phyloP scores from a whole-genome alignment of 805 yeast genomes.

The Zygosaccharomyces bisporus region DNA sequence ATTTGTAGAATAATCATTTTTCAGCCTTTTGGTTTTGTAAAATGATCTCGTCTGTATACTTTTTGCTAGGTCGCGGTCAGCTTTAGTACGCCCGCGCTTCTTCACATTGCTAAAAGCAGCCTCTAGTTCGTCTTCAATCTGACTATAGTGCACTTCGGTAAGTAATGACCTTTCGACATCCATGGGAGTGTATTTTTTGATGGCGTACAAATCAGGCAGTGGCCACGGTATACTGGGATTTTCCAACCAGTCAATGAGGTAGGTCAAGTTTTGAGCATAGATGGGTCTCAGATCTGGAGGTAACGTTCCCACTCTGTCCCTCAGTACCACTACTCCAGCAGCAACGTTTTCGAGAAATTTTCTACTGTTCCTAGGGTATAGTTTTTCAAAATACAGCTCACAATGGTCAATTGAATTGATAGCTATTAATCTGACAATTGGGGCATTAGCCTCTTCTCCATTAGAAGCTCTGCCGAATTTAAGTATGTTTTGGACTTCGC shows the following conservation, averaged over 20 bases:
- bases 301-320: conserved; percentile 77
- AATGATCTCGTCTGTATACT: conserved; percentile 30
- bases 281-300: conserved; percentile 79
- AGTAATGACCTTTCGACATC: conserved; percentile 79
- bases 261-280: conserved; percentile 60
- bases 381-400: conserved; percentile 45
- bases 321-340: conserved; percentile 75
- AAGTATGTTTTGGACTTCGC: conserved; percentile 35
- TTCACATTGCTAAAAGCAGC: conserved; percentile 33
- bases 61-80: conserved; percentile 9
- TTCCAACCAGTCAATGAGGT: conserved; percentile 59
- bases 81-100: conserved; percentile 29
- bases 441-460: conserved; percentile 38
- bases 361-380: conserved; percentile 31
- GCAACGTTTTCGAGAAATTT: conserved; percentile 62
- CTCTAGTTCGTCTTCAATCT: conserved; percentile 42
- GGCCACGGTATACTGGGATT: conserved; percentile 59
- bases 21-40: conserved; percentile 59
- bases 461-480: conserved; percentile 29
- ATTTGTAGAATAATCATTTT: conserved; percentile 64
- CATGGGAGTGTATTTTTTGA: conserved; percentile 57
- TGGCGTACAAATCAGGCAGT: conserved; percentile 64
- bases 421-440: conserved; percentile 67
- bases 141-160: conserved; percentile 65
- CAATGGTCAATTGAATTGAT: conserved; percentile 84